Conservation (phyloP, 2,329 filamentous ascomycete species). For the Colletotrichum sp. region DNA sequence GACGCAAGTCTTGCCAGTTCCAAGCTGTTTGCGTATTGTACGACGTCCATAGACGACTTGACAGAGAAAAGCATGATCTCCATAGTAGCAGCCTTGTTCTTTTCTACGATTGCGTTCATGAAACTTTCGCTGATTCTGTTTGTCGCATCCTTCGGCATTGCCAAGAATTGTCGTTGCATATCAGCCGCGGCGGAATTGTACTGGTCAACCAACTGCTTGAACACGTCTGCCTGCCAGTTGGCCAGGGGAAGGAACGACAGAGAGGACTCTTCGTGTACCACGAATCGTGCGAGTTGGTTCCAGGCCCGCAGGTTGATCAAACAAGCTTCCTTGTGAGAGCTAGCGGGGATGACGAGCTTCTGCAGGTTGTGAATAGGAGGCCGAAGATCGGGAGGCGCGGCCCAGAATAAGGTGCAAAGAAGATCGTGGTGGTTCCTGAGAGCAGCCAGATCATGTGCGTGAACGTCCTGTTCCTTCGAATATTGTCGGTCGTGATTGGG, state of each 20-base stretch:
- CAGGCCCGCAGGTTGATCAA: conserved; percentile 68
- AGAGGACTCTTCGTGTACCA: conserved; percentile 47
- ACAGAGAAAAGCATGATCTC: conserved; percentile 57
- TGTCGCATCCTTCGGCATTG: conserved; percentile 51
- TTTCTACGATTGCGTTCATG: conserved; percentile 53
- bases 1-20: conserved; percentile 53
- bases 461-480: conserved; percentile 65
- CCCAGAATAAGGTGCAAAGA: conserved; percentile 70
- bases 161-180: conserved; percentile 59
- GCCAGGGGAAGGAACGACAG: conserved; percentile 51
- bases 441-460: conserved; percentile 65
- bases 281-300: conserved; percentile 65
- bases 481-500: conserved; percentile 71
- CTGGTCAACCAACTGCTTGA: conserved; percentile 61
- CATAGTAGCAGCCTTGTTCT: conserved; percentile 57
- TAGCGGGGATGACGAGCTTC: conserved; percentile 61
- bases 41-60: conserved; percentile 54
- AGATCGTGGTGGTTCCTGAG: conserved; percentile 73
- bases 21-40: conserved; percentile 50
- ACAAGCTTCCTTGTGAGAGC: conserved; percentile 70
- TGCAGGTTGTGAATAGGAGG: conserved; percentile 61
- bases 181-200: conserved; percentile 61
- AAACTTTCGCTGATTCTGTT: conserved; percentile 46
- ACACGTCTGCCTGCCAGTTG: conserved; percentile 60
- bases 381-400: conserved; percentile 58